phyloP scores from a whole-genome alignment of 768 basidiomycete genomes.

The Termitomyces sp. region DNA sequence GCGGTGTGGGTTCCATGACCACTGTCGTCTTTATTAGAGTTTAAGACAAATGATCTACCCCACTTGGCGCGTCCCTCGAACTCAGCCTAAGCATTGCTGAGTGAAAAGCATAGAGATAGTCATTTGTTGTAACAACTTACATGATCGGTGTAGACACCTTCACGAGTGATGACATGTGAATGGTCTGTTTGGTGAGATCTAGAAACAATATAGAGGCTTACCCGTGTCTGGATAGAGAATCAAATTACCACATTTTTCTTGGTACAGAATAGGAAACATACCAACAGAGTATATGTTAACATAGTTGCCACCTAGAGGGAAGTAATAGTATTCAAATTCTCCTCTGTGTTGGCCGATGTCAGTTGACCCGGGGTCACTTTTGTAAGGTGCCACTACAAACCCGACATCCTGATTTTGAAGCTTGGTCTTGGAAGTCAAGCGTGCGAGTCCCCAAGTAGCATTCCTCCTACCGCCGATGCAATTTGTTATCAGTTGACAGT shows the following conservation, averaged over 20 bases:
- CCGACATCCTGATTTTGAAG: not conserved
- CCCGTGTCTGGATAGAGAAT: not conserved
- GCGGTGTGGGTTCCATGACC: not conserved
- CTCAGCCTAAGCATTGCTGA: not conserved
- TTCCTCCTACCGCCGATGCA: not conserved
- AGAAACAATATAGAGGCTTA: too few species aligned
- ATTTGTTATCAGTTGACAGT: too few species aligned
- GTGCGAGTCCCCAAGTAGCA: not conserved
- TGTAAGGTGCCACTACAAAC: not conserved
- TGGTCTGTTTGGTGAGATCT: too few species aligned
- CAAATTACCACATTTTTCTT: too few species aligned
- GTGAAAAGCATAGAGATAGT: not conserved
- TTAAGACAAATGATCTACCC: not conserved
- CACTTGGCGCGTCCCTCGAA: not conserved
- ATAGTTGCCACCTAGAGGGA: too few species aligned
- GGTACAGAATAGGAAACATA: too few species aligned
- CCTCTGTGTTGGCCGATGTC: not conserved
- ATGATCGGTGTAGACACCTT: not conserved
- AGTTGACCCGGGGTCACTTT: too few species aligned
- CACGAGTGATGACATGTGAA: not conserved
- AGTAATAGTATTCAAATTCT: not conserved
- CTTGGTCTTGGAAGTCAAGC: not conserved
- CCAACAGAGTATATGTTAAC: too few species aligned
- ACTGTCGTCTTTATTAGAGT: not conserved
- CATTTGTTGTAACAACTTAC: not conserved